Base-by-base conservation (phyloP, 148 eudicot genomes). In the Linanthus parryae region DNA sequence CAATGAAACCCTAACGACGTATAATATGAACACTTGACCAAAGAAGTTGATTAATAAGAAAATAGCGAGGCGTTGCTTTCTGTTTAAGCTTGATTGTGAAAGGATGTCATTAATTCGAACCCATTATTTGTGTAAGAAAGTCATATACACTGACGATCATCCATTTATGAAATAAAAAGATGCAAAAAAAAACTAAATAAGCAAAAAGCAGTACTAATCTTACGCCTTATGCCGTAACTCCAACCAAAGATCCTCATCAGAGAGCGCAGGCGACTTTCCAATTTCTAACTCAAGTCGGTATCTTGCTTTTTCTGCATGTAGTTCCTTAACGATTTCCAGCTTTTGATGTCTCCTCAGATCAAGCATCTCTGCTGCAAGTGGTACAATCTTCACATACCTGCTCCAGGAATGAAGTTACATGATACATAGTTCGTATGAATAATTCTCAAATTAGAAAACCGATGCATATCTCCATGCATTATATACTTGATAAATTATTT, bases 321-420 rank as follows among this genome's bases (percentile, higher is more conserved):
- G 48, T 44, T 80, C 91, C 64, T 78, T 77, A 18, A 84, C 80
- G 82, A 94, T 88, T 77, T 88, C 88, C 58, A 88, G 86, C 74
- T 94, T 94, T 57, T 94, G 99, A 52, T 56, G 65, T 57, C 67
- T 84, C 59, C 95, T 82, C 39, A 94, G 82, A 47, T 94, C 99
- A 62, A 94, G 86, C 47, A 94, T 44, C 74, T 88, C 71, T 18
- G 99, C 82, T 40, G 99, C 99, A 52, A 94, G 85, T 48, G 99
- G 99, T 59, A 94, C 99, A 46, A 73, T 84, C 75, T 88, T 78
- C 35, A 94, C 99, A 73, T 94, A 94, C 70, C 99, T 94, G 81
- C 44, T 47, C 55, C 74, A 30, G 56, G 55, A 35, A 45, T 16
- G 44, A 11, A 41, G 8, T n/a, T n/a, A n/a, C n/a, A n/a, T n/a